Percentiles rank a stretch among this genome's conserved stretches.
Evolutionary conservation across 2,329 filamentous ascomycete species (phyloP).

Genomic region (Ustilaginoidea virens): DNA sequence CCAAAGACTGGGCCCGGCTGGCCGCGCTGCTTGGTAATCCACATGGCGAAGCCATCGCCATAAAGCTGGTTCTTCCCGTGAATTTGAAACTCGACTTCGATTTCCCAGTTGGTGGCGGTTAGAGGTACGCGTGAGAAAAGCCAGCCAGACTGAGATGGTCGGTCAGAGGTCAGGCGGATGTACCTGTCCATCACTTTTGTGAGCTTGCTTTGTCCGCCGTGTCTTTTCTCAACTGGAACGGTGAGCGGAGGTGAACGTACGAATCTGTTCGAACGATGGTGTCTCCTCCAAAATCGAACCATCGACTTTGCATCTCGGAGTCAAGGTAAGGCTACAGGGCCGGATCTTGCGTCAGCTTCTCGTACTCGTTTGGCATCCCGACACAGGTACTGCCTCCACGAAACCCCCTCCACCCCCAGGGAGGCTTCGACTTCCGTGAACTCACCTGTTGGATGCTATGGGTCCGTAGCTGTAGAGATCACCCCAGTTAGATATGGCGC

Average conservation of each 20-base stretch:
- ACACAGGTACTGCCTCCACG: neutral
- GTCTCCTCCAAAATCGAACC: constrained; percentile 98
- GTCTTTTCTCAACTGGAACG: neutral
- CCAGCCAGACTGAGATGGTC: constrained; percentile 82
- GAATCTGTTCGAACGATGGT: constrained; percentile 63
- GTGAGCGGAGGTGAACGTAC: constrained; percentile 26
- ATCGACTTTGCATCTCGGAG: constrained; percentile 93
- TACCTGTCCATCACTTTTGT: constrained; percentile 45
- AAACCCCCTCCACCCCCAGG: neutral
- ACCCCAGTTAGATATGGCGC: neutral
- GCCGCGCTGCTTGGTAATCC: constrained; percentile 88
- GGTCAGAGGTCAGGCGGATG: constrained; percentile 81
- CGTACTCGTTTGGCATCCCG: neutral
- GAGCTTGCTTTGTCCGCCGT: too few relatives aligned
- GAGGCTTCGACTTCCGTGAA: constrained; percentile 9
- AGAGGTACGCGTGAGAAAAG: constrained; percentile 86
- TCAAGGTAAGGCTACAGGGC: constrained; percentile 73
- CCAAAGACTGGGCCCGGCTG: constrained; percentile 76
- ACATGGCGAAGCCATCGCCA: constrained; percentile 94
- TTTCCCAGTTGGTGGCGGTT: constrained; percentile 97
- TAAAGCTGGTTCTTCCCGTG: constrained; percentile 79
- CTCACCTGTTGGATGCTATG: constrained; percentile 69
- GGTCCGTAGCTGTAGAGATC: constrained; percentile 53
- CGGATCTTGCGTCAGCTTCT: constrained; percentile 6
- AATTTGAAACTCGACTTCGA: constrained; percentile 91